These are phyloP conservation scores for Blepharisma japonicum DNA, from an alignment of 73 alveolate genomes.

Conservation along the genomic window DNA sequence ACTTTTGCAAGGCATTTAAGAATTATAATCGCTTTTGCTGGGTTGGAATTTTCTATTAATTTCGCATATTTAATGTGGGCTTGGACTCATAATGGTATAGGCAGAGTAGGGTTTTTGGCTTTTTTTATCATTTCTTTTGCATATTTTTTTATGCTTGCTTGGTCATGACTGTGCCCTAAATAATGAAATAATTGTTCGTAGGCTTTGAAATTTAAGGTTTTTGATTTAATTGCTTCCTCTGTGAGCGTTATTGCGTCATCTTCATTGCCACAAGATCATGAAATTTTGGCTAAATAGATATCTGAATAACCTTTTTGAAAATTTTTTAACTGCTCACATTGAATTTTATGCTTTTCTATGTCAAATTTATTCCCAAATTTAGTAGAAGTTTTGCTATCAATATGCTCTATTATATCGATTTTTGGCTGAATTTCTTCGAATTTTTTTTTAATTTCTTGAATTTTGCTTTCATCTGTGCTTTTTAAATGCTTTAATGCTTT, in stretches of 20 bases:
- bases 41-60: neutral
- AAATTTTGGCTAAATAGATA: neutral
- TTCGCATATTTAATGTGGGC: neutral
- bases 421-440: neutral
- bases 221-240: neutral
- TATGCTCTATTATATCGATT: neutral
- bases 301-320: neutral
- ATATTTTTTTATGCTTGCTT: neutral
- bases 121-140: conserved; percentile 13
- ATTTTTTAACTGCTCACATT: neutral
- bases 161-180: neutral
- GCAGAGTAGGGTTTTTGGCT: neutral
- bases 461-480: neutral
- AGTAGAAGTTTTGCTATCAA: neutral
- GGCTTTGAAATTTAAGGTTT: neutral
- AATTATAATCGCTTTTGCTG: conserved; percentile 12
- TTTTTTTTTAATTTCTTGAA: neutral
- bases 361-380: neutral
- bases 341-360: neutral
- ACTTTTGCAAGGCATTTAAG: conserved; percentile 15
- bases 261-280: neutral
- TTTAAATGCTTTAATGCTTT: neutral
- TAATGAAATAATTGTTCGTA: neutral
- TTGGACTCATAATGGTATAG: neutral
- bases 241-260: neutral